These are phyloP conservation scores for Moricandia moricandioides DNA, from an alignment of 345 rosid genomes.

Conservation along the genomic window DNA sequence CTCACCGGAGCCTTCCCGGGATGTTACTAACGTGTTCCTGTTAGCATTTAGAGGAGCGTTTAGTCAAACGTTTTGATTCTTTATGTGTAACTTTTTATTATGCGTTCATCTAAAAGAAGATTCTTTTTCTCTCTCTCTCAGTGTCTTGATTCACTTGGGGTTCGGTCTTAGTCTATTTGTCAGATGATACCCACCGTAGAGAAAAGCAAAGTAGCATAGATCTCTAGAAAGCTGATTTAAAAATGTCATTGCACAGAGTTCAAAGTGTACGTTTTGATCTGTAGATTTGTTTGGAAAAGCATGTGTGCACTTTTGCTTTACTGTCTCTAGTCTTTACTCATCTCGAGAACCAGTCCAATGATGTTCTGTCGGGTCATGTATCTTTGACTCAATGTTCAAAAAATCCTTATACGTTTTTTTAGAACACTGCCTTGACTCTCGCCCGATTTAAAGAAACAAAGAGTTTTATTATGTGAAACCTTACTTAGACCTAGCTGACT, in stretches of 20 bases:
- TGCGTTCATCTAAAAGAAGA: constrained; percentile 13
- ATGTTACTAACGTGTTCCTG: constrained; percentile 24
- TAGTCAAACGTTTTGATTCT: constrained; percentile 23
- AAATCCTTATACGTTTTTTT: no score
- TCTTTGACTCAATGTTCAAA: background rate
- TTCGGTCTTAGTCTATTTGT: constrained; percentile 17
- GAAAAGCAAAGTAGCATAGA: constrained; percentile 39
- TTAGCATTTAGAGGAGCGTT: constrained; percentile 25
- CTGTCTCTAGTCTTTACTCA: constrained; percentile 21
- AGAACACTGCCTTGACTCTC: no score
- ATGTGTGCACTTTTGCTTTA: constrained; percentile 33
- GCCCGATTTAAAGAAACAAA: background rate
- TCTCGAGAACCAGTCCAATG: constrained; percentile 32
- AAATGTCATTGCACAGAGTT: constrained; percentile 28
- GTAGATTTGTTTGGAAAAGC: constrained; percentile 25
- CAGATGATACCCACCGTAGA: constrained; percentile 24
- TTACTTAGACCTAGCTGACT: background rate
- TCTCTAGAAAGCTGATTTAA: constrained; percentile 38
- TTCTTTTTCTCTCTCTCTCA: background rate
- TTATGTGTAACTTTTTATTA: no score
- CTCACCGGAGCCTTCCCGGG: background rate
- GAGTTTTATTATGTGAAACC: background rate
- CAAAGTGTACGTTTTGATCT: constrained; percentile 32
- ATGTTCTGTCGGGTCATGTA: constrained; percentile 30
- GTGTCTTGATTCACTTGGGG: constrained; percentile 4